These are phyloP conservation scores for Nakaseomyces glabratus DNA, from an alignment of 1,139 yeast genomes.

Conservation along the genomic window DNA sequence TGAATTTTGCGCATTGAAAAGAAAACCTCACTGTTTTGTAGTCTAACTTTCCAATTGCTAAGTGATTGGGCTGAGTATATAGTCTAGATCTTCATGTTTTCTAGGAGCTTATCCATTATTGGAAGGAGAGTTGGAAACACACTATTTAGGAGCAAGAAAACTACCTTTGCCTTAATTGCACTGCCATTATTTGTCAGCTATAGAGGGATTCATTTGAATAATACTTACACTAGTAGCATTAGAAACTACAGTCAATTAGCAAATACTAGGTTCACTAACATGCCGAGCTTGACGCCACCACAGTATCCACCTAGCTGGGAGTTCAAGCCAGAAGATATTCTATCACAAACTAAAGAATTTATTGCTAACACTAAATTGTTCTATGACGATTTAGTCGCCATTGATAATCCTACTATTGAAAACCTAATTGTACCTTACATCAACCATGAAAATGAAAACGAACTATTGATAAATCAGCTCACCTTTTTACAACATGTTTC, in stretches of 20 bases:
- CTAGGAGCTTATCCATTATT: constrained; percentile 1
- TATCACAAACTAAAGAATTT: constrained; percentile 37
- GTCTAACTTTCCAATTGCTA: no score
- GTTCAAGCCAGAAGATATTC: constrained; percentile 46
- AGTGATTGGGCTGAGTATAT: no score
- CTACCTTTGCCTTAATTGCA: background rate
- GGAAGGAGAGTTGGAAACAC: constrained; percentile 3
- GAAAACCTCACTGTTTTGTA: no score
- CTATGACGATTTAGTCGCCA: constrained; percentile 47
- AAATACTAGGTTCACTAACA: background rate
- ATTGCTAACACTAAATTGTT: constrained; percentile 39
- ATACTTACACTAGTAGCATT: background rate
- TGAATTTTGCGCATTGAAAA: no score
- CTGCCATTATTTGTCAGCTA: background rate
- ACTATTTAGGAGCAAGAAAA: constrained; percentile 4
- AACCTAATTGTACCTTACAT: constrained; percentile 46
- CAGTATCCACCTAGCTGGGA: constrained; percentile 55
- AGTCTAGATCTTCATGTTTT: no score
- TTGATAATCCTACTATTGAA: constrained; percentile 45
- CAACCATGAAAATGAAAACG: constrained; percentile 40
- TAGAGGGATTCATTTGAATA: constrained; percentile 2
- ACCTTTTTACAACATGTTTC: constrained; percentile 67
- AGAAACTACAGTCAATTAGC: background rate
- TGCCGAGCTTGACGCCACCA: constrained; percentile 14
- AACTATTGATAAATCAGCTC: constrained; percentile 40